Base-by-base conservation (phyloP, 768 basidiomycete species). In the Neoboletus brunneissimus region DNA sequence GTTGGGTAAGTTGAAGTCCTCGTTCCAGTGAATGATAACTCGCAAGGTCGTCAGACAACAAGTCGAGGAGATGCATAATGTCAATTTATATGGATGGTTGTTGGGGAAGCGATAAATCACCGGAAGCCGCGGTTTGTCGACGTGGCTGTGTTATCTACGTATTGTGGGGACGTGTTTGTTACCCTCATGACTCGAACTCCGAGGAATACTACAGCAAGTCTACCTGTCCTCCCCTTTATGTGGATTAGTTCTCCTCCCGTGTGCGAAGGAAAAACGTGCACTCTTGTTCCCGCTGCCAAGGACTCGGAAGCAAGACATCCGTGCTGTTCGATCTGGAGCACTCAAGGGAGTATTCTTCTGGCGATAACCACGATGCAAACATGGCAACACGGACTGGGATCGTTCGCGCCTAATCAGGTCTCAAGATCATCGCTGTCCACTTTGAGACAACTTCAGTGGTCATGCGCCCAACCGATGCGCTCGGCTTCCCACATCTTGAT, bases 401-500 rank as follows among this genome's bases (percentile, higher is more conserved):
- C 25, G 1, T 22, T 27, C 20, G 34, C 29, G 8, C 23, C 51
- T 13, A 46, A 60, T 60, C 34, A 16, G 3, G 32, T 54, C 50
- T 43, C 22, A 5, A 45, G 32, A 44, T 34, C 52, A 20, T 34
- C 34, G 15, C 25, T 47, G 31, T 16, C 41, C 29, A 2, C 31
- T 37, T 46, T 18, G 29, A 27, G 27, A 38, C 42, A 46, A 31
- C 57, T 38, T 44, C 34, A 9, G 42, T 35, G 35, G 55, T 57
- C 55, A 51, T 47, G 29, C 48, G 45, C 42, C 32, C 13, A n/a
- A 32, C 23, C 32, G 22, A 47, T 32, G 16, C 10, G 12, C 34
- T 54, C 46, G 3, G 32, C 15, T 15, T 55, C 53, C 61, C 58
- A 38, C 46, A 54, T 58, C 54, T 12, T 47, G 50, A 42, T 41